Evolutionary conservation across 495 filamentous ascomycete genomes (phyloP).

Genomic region (Emericellopsis terricola): DNA sequence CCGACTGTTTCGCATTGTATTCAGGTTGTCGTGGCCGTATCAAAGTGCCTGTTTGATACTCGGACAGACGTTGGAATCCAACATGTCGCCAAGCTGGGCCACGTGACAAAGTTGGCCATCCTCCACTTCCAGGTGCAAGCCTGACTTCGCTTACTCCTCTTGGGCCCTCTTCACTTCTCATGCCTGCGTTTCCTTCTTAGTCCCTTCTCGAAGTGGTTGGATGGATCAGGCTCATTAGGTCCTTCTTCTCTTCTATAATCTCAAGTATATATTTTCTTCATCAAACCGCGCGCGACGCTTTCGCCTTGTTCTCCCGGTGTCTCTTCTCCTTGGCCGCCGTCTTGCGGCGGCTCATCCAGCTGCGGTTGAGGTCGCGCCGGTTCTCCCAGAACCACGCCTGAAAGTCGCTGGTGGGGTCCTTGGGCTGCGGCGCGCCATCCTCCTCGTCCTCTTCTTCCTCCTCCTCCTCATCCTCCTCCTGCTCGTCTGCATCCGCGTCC

Average conservation of each 20-base stretch:
- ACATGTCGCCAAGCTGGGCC: no score
- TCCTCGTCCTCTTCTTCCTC: slow-evolving; percentile 20
- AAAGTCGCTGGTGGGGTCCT: slow-evolving; percentile 40
- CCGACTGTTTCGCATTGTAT: no score
- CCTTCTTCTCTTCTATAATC: neutral
- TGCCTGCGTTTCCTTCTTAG: neutral
- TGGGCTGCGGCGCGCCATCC: slow-evolving; percentile 4
- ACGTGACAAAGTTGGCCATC: no score
- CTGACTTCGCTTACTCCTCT: no score
- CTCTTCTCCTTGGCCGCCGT: slow-evolving; percentile 70
- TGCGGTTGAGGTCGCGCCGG: slow-evolving; percentile 71
- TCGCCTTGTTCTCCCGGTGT: slow-evolving; percentile 63
- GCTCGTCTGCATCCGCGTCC: slow-evolving; percentile 19
- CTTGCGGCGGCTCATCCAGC: slow-evolving; percentile 76
- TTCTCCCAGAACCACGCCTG: slow-evolving; percentile 86
- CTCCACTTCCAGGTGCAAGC: no score
- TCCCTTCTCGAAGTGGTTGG: neutral
- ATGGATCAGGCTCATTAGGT: neutral
- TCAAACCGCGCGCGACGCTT: slow-evolving; percentile 13
- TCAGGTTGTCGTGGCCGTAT: no score
- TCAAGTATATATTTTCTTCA: neutral
- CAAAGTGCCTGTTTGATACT: no score
- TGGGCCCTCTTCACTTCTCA: neutral
- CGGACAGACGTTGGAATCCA: no score
- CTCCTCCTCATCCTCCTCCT: slow-evolving; percentile 16